Evolutionary conservation across 352 stramenopile species (phyloP).

Genomic region (Pythium utonaiense): DNA sequence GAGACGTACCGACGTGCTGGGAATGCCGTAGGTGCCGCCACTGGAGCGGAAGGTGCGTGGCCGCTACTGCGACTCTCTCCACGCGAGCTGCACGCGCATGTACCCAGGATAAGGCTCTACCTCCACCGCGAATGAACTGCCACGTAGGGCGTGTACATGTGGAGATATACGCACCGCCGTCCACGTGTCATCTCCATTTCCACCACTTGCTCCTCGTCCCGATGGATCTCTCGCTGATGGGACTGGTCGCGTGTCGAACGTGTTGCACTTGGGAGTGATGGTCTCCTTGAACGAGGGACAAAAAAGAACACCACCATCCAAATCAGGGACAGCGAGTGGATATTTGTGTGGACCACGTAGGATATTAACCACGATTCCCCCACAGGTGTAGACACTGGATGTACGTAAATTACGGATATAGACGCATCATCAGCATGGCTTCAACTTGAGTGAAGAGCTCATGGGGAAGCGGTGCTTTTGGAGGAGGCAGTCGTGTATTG

Average conservation of each 20-base stretch:
- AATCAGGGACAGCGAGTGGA: neutral
- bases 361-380: neutral
- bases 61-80: neutral
- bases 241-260: neutral
- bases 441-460: neutral
- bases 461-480: neutral
- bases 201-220: neutral
- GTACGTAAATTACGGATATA: neutral
- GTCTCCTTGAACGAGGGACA: neutral
- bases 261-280: conserved; percentile 13
- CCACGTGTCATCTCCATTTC: neutral
- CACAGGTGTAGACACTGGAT: neutral
- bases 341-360: conserved; percentile 2
- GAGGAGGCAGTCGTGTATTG: neutral
- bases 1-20: neutral
- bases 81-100: neutral
- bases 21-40: neutral
- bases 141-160: neutral
- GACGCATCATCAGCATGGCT: neutral
- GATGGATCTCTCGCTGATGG: too few species aligned
- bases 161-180: conserved; percentile 1
- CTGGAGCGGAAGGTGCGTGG: neutral
- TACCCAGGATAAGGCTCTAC: neutral
- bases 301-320: neutral
- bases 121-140: neutral